Evolutionary conservation across 192 early-diverging fungal genomes (phyloP), one percentile per base, ranked within the genome.

Genomic region (Backusella circina): DNA sequence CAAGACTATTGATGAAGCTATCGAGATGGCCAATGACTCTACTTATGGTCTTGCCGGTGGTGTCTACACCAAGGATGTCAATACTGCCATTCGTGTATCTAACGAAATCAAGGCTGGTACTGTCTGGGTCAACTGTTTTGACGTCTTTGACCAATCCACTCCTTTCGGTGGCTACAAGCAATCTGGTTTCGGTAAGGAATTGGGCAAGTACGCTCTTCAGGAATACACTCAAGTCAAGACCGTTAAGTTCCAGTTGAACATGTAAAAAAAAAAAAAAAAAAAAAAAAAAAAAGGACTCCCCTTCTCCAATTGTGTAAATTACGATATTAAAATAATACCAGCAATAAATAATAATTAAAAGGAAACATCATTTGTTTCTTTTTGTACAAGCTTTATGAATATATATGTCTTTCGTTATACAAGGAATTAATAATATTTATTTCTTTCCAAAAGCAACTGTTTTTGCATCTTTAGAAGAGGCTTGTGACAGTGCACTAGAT

Each of bases 101-200:
- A 79, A 80, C n/a, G 72, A 81, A 76, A 73, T 95, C 71, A 76
- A 94, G 31, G 86, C 89, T 21, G 92, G 93, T 13, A 91, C 85
- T 36, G 87, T 93, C 8, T 95, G 92, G 93, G 87, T 94, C 33
- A 96, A 96, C 83, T 88, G 87, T 65, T 95, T 92, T 89, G 86
- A 90, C 83, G 81, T 86, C 26, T 83, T 91, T 39, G 91, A 94
- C 71, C 84, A 92, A n/a, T 82, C 83, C 50, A 90, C 91, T 88
- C 93, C 93, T 15, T 94, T 95, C 82, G 93, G 93, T 57, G 93
- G 93, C 9, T 77, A 83, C 71, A 91, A 92, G 65, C 82, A 83
- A 64, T 88, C 86, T 75, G 91, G 91, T 44, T 70, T 75, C 12
- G 75, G 75, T 70, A 67, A 70, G 37, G 75, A 75, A 15, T 39